Conservation (phyloP, 495 filamentous ascomycete species). For the Penicillium parvum region DNA sequence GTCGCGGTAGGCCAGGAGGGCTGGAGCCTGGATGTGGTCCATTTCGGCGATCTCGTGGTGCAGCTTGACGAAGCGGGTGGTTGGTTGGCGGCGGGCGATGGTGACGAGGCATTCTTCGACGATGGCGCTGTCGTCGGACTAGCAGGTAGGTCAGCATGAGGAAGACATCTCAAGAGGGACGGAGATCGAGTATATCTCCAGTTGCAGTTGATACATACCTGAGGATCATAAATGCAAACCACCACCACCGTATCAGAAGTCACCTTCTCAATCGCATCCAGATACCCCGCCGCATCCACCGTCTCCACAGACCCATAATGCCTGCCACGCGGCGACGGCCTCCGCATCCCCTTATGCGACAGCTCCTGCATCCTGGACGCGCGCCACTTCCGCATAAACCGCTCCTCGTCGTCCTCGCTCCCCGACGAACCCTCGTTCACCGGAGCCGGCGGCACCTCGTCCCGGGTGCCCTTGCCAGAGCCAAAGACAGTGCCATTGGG, state of each 20-base stretch:
- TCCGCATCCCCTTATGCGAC: conserved; percentile 51
- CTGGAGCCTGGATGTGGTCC: conserved; percentile 82
- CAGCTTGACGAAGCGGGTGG: conserved; percentile 83
- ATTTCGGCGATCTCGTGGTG: conserved; percentile 94
- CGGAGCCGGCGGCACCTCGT: conserved; percentile 32
- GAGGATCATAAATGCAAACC: conserved; percentile 87
- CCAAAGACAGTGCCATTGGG: conserved; percentile 17
- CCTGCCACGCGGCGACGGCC: conserved; percentile 63
- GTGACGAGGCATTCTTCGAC: conserved; percentile 73
- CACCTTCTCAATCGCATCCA: conserved; percentile 92
- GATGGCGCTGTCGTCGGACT: conserved; percentile 70
- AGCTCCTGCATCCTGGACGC: conserved; percentile 73
- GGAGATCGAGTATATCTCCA: not conserved
- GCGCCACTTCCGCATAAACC: conserved; percentile 81
- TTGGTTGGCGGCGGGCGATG: conserved; percentile 63
- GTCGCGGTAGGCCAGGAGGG: conserved; percentile 80
- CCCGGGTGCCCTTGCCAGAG: conserved; percentile 35
- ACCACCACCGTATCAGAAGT: conserved; percentile 80
- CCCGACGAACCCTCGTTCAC: conserved; percentile 27
- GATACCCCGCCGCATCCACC: conserved; percentile 86
- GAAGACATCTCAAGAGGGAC: not conserved
- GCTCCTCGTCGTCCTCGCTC: conserved; percentile 67
- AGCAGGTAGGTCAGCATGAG: not conserved
- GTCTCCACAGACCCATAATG: conserved; percentile 72
- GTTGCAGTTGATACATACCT: conserved; percentile 50